These are phyloP conservation scores for Phytopythium oedochilum DNA, from an alignment of 352 stramenopile genomes.

Conservation along the genomic window DNA sequence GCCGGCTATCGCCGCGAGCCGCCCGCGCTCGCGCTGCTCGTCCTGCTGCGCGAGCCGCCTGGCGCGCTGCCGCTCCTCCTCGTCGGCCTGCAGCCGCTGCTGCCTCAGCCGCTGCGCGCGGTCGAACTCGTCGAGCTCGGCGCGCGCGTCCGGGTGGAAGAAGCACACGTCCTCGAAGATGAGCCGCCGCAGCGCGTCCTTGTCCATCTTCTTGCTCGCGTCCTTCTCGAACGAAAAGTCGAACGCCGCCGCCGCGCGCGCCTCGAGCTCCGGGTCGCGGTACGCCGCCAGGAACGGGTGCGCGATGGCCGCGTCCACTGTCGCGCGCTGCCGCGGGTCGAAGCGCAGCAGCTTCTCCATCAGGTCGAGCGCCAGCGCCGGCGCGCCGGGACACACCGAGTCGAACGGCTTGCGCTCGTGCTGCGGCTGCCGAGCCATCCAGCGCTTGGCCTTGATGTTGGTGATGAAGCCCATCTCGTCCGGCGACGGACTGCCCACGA, in stretches of 20 bases:
- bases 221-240: constrained; percentile 84
- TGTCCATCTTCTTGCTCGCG: constrained; percentile 54
- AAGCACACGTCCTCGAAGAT: constrained; percentile 87
- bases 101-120: constrained; percentile 7
- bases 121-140: constrained; percentile 44
- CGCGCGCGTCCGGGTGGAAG: constrained; percentile 69
- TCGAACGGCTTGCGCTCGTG: constrained; percentile 46
- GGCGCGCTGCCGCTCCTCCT: constrained; percentile 33
- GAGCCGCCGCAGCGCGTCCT: constrained; percentile 68
- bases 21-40: constrained; percentile 28
- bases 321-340: constrained; percentile 77
- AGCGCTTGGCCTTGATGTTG: constrained; percentile 79
- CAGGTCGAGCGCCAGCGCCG: constrained; percentile 71
- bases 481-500: constrained; percentile 55
- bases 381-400: constrained; percentile 51
- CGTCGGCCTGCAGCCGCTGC: constrained; percentile 10
- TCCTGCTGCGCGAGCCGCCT: constrained; percentile 1
- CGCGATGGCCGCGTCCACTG: constrained; percentile 65
- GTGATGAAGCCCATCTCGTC: constrained; percentile 79
- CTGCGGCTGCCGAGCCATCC: constrained; percentile 71
- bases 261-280: constrained; percentile 44
- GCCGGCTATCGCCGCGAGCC: constrained; percentile 41
- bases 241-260: constrained; percentile 39
- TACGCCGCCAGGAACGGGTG: constrained; percentile 77
- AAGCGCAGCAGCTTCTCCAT: constrained; percentile 87